These are phyloP conservation scores for Knufia fluminis DNA, from an alignment of 2,329 filamentous ascomycete species.

Conservation along the genomic window DNA sequence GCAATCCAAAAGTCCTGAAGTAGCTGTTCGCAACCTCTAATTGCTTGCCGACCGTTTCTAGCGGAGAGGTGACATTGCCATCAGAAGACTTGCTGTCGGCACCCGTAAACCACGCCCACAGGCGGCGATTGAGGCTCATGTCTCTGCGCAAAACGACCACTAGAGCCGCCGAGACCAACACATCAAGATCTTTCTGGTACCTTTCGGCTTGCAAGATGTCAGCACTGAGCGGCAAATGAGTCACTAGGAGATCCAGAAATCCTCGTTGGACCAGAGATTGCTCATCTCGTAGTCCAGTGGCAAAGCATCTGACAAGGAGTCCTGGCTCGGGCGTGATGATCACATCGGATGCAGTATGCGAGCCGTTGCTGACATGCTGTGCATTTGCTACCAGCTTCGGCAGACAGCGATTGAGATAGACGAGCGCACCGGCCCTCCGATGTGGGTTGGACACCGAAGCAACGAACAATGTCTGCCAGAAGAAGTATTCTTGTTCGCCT, in stretches of 20 bases:
- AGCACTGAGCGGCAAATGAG: conserved; percentile 77
- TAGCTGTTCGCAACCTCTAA: conserved; percentile 44
- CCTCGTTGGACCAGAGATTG: conserved; percentile 88
- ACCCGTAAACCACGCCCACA: conserved; percentile 95
- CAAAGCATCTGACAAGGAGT: conserved; percentile 80
- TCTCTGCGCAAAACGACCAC: conserved; percentile 81
- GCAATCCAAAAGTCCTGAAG: conserved; percentile 71
- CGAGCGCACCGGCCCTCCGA: conserved; percentile 74
- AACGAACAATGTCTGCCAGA: conserved; percentile 97
- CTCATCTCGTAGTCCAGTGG: conserved; percentile 75
- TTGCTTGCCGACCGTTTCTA: conserved; percentile 1
- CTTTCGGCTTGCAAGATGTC: conserved; percentile 67
- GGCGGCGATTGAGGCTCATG: conserved; percentile 87
- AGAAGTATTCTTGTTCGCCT: conserved; percentile 66
- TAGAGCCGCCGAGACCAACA: conserved; percentile 72
- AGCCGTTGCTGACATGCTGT: conserved; percentile 26
- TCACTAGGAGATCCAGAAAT: conserved; percentile 85
- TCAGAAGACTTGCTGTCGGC: conserved; percentile 46
- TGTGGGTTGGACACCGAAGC: conserved; percentile 84
- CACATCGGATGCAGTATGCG: conserved; percentile 25
- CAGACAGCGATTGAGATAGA: conserved; percentile 70
- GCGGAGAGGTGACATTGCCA: not conserved
- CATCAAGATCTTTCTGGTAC: conserved; percentile 65
- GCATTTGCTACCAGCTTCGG: conserved; percentile 53
- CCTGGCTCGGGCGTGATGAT: conserved; percentile 81